Conservation (phyloP, 2,329 filamentous ascomycete species). For the Teratosphaeria gauchensis region DNA sequence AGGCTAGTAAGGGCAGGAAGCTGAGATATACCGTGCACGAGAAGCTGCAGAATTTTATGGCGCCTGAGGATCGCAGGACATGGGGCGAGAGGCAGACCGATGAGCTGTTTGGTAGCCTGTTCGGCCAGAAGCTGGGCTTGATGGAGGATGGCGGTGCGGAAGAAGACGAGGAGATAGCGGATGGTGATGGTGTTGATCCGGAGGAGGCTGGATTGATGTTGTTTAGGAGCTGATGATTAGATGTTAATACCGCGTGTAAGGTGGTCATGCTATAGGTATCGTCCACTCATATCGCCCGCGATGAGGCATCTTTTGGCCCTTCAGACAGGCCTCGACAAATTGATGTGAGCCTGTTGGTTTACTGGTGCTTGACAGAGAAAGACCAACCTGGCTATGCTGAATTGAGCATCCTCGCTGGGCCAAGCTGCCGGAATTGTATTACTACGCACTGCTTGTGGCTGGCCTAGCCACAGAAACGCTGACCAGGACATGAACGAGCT, state of each 20-base stretch:
- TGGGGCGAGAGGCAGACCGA: conserved; percentile 80
- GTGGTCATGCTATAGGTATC: background rate
- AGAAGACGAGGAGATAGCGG: conserved; percentile 22
- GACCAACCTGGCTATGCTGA: too few relatives aligned
- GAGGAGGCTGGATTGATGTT: conserved; percentile 23
- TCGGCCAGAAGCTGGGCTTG: conserved; percentile 36
- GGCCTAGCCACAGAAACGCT: too few relatives aligned
- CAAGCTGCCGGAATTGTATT: too few relatives aligned
- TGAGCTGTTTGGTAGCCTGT: conserved; percentile 43
- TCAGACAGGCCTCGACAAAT: too few relatives aligned
- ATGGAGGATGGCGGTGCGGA: conserved; percentile 31
- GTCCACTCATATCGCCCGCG: too few relatives aligned
- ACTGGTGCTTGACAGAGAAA: too few relatives aligned
- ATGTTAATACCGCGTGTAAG: background rate
- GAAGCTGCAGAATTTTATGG: conserved; percentile 98
- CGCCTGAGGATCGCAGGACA: conserved; percentile 66
- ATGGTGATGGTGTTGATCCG: conserved; percentile 11
- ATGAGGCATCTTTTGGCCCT: too few relatives aligned
- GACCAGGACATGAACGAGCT: too few relatives aligned
- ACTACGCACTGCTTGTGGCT: too few relatives aligned
- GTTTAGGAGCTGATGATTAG: conserved; percentile 16
- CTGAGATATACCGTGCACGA: conserved; percentile 92
- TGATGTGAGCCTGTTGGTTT: too few relatives aligned
- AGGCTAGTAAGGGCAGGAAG: conserved; percentile 90
- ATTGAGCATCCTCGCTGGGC: too few relatives aligned